Evolutionary conservation across 2,329 filamentous ascomycete species (phyloP), one percentile per base, ranked within the genome.

Genomic region (Cladosporium sp.): DNA sequence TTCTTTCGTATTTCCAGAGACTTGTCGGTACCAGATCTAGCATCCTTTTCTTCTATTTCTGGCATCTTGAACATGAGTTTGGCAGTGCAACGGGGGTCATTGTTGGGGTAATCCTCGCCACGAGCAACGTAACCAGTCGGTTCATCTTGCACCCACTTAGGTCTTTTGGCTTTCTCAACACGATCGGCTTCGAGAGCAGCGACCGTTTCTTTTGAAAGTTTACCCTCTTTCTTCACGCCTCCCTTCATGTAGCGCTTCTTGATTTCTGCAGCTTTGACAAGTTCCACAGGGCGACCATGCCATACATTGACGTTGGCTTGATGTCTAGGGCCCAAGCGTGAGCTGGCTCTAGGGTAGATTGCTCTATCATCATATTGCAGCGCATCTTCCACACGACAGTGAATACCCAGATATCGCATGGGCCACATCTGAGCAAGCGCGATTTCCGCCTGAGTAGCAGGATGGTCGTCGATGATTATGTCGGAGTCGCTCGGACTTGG

Each of bases 341-440:
- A 97, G 71, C 92, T 95, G 15, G 94, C 93, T 64, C 94, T 88
- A 8, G 94, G 94, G 70, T 97, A 97, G 64, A 99, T 97, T 2
- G 79, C 78, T 64, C 94, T 88, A 73, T 99, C 94, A 69, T 99
- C 94, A 71, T 96, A 96, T 72, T 99, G 94, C 30, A 99, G 80
- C 0, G 91, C 94, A 76, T 99, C 94, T 73, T 97, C 92, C 1
- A 94, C 89, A 65, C 92, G 89, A 75, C 92, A 97, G 75, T 99
- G 94, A 65, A 96, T 92, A 38, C 94, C 94, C 6, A 99, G 78
- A 73, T 99, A 99, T 61, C 94, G 86, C 78, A 94, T 97, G 2
- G 92, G 92, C 94, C 94, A 99, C 69, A 97, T 84, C 68, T 91
- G 94, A 34, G 93, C 92, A 66, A 97, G 89, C 60, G 94, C 90